Percentiles rank a stretch among this genome's conserved stretches.
Conservation (phyloP, 2,329 filamentous ascomycete genomes). For the Colletotrichum echinochloae region DNA sequence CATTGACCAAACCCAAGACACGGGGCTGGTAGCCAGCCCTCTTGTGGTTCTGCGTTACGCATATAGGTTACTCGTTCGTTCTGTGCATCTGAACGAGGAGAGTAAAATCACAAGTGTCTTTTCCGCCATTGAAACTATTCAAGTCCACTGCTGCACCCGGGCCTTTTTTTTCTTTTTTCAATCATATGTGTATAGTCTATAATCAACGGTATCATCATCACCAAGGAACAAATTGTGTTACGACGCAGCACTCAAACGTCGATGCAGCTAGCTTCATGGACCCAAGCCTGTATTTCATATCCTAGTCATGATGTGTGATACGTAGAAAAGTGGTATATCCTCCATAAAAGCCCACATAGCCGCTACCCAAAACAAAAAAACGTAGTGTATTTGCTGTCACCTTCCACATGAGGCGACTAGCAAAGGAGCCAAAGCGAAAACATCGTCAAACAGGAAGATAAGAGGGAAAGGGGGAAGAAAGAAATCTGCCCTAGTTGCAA, state of each 20-base stretch:
- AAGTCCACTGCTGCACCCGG: not conserved
- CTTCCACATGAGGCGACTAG: conserved; percentile 16
- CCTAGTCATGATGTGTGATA: conserved; percentile 25
- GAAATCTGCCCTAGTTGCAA: conserved; percentile 6
- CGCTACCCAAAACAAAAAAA: not conserved
- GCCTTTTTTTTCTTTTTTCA: not conserved
- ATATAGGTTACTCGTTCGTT: not conserved
- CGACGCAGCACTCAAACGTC: not conserved
- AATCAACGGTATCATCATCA: not conserved
- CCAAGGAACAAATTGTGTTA: not conserved
- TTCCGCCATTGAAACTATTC: too few species aligned
- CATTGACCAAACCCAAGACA: not conserved
- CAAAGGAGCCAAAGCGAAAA: not conserved
- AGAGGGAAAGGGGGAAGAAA: not conserved
- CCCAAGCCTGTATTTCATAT: conserved; percentile 26
- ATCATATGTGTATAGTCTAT: not conserved
- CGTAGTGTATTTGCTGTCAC: not conserved
- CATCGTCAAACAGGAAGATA: not conserved
- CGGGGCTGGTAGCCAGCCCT: not conserved
- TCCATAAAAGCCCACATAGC: conserved; percentile 27
- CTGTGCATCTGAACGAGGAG: not conserved
- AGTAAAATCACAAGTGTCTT: not conserved
- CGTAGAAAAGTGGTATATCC: conserved; percentile 41
- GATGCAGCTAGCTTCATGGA: not conserved
- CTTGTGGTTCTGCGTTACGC: not conserved